Base-by-base conservation (phyloP, 2,329 filamentous ascomycete genomes). In the Aspergillus terreus region DNA sequence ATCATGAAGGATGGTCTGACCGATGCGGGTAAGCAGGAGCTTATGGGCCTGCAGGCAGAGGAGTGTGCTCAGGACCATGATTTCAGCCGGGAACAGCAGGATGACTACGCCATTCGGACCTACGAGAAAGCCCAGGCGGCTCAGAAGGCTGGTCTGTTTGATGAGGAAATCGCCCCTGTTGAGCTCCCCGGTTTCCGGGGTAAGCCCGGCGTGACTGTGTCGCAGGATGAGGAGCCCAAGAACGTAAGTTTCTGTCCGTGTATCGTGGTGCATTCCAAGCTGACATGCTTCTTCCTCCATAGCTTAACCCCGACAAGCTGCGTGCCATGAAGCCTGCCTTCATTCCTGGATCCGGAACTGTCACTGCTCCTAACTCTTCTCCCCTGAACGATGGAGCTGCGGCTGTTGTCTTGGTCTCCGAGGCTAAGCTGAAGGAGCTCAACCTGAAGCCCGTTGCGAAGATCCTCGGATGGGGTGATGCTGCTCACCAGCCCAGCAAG, bases 381-480 rank as follows among this genome's bases (percentile, higher is more conserved):
- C 94, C 94, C 47, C 84, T 99, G 66, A 96, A 95, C 69, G 94
- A 99, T 71, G 94, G 94, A 61, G 92, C 91, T 49, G 87, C 92
- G 19, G 94, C 94, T 53, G 78, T 97, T 54, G 89, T 99, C 54
- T 87, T 99, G 59, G 90, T 95, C 63, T 96, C 92, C 40, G 92
- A 96, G 78, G 87, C 87, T 54, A 95, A 95, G 76, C 80, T 99
- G 66, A 92, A 96, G 80, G 86, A 94, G 76, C 86, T 96, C 61
- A 85, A 85, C 66, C 80, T 97, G 59, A 96, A 88, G 75, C 94
- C 94, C 51, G 81, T 99, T 58, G 94, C 90, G 69, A 96, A 95
- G 82, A 97, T 99, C 67, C 86, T 94, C 56, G 94, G 94, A 65
- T 99, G 94, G 94, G 94, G 86, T 63, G 94, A 99, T 69, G 92